Evolutionary conservation across 73 alveolate genomes (phyloP).

Genomic region (Tetrahymena thermophila): DNA sequence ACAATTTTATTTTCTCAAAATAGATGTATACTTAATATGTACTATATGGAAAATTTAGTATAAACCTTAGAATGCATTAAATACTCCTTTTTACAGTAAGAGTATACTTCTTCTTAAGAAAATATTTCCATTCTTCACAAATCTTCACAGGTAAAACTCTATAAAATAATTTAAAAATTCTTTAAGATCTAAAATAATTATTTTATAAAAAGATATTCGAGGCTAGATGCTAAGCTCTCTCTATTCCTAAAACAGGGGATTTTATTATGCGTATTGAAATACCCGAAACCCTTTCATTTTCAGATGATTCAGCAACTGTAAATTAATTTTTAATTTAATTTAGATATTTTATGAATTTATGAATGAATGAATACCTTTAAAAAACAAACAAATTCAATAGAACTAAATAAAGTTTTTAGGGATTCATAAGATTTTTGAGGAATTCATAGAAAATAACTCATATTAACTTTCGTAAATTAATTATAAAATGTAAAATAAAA

Average conservation of each 20-base stretch:
- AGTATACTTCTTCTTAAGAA: not conserved
- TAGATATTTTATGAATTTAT: too few relatives aligned
- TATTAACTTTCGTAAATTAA: not conserved
- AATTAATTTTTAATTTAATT: not conserved
- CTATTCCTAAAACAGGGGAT: not conserved
- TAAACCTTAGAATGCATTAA: not conserved
- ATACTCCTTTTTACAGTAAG: not conserved
- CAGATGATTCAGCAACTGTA: not conserved
- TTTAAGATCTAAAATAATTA: not conserved
- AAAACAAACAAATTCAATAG: not conserved
- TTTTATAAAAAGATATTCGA: not conserved
- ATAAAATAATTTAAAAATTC: not conserved
- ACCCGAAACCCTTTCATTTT: not conserved
- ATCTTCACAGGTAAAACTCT: not conserved
- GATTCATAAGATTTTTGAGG: not conserved
- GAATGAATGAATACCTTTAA: too few relatives aligned
- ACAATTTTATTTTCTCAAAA: not conserved
- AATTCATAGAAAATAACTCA: not conserved
- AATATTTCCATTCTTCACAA: not conserved
- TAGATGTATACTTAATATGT: not conserved
- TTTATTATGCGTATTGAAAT: not conserved
- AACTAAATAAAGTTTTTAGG: not conserved
- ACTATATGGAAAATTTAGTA: not conserved
- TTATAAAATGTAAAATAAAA: not conserved
- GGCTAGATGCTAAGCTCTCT: not conserved